phyloP scores from a whole-genome alignment of 1,284 basidiomycete species.

The Boletus calvinii region DNA sequence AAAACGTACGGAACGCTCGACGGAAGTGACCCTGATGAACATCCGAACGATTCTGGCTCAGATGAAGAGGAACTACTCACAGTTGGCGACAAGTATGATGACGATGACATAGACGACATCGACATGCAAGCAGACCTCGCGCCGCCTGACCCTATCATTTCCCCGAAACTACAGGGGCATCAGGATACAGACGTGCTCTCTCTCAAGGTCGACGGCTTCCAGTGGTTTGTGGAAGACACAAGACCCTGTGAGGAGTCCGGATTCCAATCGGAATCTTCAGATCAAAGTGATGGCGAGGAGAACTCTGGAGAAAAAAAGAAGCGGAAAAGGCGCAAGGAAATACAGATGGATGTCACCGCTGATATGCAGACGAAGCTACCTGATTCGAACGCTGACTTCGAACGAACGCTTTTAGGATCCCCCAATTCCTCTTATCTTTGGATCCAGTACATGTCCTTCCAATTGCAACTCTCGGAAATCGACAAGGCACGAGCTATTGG shows the following conservation, averaged over 20 bases:
- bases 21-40: conserved; percentile 25
- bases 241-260: conserved; percentile 35
- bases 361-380: conserved; percentile 84
- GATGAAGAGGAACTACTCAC: conserved; percentile 30
- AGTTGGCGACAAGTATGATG: conserved; percentile 25
- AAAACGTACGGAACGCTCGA: conserved; percentile 24
- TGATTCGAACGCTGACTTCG: conserved; percentile 92
- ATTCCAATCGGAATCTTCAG: conserved; percentile 38
- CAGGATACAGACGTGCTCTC: conserved; percentile 29
- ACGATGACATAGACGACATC: conserved; percentile 40
- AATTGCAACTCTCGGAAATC: conserved; percentile 91
- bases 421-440: conserved; percentile 98
- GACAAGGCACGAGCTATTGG: conserved; percentile 92
- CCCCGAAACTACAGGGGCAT: conserved; percentile 15
- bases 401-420: conserved; percentile 90
- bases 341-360: conserved; percentile 81
- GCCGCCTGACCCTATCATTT: conserved; percentile 20
- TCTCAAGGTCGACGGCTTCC: conserved; percentile 65
- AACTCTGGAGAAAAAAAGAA: conserved; percentile 53
- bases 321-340: conserved; percentile 65
- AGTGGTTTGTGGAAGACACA: conserved; percentile 56
- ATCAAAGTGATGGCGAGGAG: conserved; percentile 52
- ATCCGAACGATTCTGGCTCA: conserved; percentile 7
- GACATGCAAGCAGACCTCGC: conserved; percentile 45
- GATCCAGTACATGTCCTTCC: conserved; percentile 99